These are phyloP conservation scores for Orbilia ellipsospora DNA, from an alignment of 2,329 filamentous ascomycete species.

Conservation along the genomic window DNA sequence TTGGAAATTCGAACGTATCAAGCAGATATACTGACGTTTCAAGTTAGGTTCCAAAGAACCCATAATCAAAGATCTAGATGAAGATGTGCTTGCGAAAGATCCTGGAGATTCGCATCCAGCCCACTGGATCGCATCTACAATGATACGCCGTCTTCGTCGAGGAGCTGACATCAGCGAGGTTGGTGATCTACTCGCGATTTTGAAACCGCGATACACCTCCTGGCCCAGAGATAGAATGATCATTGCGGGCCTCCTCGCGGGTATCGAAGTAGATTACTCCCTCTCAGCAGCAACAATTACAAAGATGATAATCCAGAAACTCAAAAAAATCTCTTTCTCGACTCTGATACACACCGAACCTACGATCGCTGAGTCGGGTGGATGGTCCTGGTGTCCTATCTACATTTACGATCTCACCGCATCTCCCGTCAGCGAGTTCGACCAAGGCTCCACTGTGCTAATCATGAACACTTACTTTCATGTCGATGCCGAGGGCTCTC, in stretches of 20 bases:
- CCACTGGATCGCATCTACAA: slow-evolving; percentile 39
- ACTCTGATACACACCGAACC: slow-evolving; percentile 25
- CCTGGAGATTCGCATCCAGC: slow-evolving; percentile 14
- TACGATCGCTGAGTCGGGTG: slow-evolving; percentile 17
- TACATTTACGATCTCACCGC: slow-evolving; percentile 34
- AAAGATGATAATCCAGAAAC: slow-evolving; percentile 23
- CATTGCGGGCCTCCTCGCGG: slow-evolving; percentile 57
- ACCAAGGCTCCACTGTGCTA: not conserved
- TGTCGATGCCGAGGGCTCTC: slow-evolving; percentile 7
- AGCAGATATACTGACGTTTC: not conserved
- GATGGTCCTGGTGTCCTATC: slow-evolving; percentile 40
- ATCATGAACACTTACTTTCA: not conserved
- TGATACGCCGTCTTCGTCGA: slow-evolving; percentile 37
- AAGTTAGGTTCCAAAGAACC: slow-evolving; percentile 11
- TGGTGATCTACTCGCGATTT: slow-evolving; percentile 56
- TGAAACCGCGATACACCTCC: slow-evolving; percentile 58
- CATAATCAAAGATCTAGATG: slow-evolving; percentile 50
- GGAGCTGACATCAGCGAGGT: slow-evolving; percentile 28
- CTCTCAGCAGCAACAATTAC: slow-evolving; percentile 19
- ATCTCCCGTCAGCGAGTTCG: slow-evolving; percentile 12
- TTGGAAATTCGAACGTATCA: not conserved
- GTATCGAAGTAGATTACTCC: slow-evolving; percentile 32
- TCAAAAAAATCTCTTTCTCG: slow-evolving; percentile 15
- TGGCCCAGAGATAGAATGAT: slow-evolving; percentile 57
- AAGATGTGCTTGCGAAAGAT: slow-evolving; percentile 20